Evolutionary conservation across 2,329 filamentous ascomycete genomes (phyloP), one percentile per base, ranked within the genome.

Genomic region (Trichoderma sp.): DNA sequence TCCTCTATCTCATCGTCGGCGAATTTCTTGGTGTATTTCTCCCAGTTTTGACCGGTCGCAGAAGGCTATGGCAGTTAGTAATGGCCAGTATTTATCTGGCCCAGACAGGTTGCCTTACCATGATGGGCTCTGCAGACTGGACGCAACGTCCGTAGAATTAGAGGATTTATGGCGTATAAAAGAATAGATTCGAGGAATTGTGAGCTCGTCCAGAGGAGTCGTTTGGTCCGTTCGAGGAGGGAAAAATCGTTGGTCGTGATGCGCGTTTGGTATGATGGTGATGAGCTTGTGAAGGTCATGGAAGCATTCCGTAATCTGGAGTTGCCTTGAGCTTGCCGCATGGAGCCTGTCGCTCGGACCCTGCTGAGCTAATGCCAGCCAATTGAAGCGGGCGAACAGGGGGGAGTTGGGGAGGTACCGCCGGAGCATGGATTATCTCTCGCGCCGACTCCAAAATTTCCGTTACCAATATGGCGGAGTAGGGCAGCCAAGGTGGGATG

Each of bases 1-100:
- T 99, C 97, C 85, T 97, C 95, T 85, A 95, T 89, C 85, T 98
- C 97, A 82, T 99, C 97, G 83, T 99, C 97, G 83, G 93, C 96
- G 83, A 94, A 99, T 83, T 93, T 95, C 90, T 98, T 98, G 88
- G 94, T 91, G 90, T 98, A 98, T 89, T 98, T 98, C 90, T 99
- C 97, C 97, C 97, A 99, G 90, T 91, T 94, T 86, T 90, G 87
- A 84, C 97, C 97, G 82, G 93, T 97, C 86, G 97, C 96, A 88
- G 94, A 96, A 90, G 95, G 95, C 95, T 98, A 91, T 71, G 76
- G 29, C 60, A 53, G 78, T 83, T 78, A 83, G 79, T 77, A 77
- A 50, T 72, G 74, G 14, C 60, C 38, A 33, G 62, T 33, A 12
- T n/a, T 45, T 5, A 35, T 45, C 24, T 16, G 11, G 16, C 24